Evolutionary conservation across 2,329 filamentous ascomycete genomes (phyloP).

Genomic region (Penicillium sumatraense): DNA sequence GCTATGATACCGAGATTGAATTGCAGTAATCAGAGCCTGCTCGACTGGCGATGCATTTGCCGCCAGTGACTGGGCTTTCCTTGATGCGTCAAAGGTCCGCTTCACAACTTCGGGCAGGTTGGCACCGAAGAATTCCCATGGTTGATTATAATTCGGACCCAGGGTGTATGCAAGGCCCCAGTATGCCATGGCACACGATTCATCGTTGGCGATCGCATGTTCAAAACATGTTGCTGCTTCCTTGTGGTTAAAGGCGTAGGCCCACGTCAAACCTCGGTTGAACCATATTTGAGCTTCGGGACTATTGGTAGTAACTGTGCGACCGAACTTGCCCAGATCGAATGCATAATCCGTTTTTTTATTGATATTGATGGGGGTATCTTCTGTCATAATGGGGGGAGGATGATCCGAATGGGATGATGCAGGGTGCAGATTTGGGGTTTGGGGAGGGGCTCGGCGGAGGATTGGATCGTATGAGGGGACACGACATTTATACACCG

Average conservation of each 20-base stretch:
- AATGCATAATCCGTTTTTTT: constrained; percentile 20
- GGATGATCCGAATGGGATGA: not conserved
- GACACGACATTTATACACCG: constrained; percentile 7
- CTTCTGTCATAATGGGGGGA: not conserved
- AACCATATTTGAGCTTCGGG: constrained; percentile 44
- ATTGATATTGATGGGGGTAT: not conserved
- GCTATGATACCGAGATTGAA: constrained; percentile 65
- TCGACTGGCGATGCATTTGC: constrained; percentile 57
- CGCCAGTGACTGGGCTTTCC: constrained; percentile 48
- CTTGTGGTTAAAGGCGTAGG: constrained; percentile 47
- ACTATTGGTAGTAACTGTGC: constrained; percentile 35
- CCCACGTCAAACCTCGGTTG: constrained; percentile 44
- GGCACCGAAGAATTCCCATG: constrained; percentile 72
- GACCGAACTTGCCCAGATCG: constrained; percentile 36
- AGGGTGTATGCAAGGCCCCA: constrained; percentile 63
- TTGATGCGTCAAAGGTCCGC: constrained; percentile 52
- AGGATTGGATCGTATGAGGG: constrained; percentile 4
- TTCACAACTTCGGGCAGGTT: constrained; percentile 59
- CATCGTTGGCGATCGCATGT: constrained; percentile 39
- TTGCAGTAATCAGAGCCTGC: constrained; percentile 65
- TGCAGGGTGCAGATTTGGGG: constrained; percentile 3
- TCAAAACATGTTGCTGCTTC: constrained; percentile 44
- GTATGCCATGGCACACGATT: constrained; percentile 44
- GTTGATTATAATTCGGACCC: constrained; percentile 80
- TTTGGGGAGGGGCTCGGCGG: constrained; percentile 1